Conservation (phyloP, 768 basidiomycete species). For the Guyanaporus albipodus region DNA sequence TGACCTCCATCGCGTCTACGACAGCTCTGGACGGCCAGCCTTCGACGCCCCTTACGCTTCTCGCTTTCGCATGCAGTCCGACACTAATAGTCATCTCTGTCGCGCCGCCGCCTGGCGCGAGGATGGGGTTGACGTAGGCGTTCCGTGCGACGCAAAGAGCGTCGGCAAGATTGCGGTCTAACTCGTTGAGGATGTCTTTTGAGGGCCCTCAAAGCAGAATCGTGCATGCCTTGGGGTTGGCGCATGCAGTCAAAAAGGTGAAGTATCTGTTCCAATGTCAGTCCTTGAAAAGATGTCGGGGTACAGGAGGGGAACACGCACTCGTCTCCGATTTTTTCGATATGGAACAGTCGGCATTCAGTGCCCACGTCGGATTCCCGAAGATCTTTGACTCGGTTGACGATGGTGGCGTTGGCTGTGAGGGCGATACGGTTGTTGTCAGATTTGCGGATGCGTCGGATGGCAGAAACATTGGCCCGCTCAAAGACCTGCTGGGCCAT, state of each 20-base stretch:
- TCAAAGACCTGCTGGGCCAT: constrained; percentile 89
- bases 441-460: constrained; percentile 94
- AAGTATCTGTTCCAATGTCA: constrained; percentile 72
- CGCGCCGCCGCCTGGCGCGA: constrained; percentile 96
- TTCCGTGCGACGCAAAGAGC: constrained; percentile 98
- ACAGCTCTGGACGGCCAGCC: constrained; percentile 91
- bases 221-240: constrained; percentile 91
- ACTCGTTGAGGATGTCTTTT: constrained; percentile 97
- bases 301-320: constrained; percentile 22
- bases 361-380: constrained; percentile 91
- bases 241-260: constrained; percentile 92
- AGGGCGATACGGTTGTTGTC: constrained; percentile 99
- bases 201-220: constrained; percentile 97
- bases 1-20: constrained; percentile 95
- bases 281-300: neutral
- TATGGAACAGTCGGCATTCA: constrained; percentile 88
- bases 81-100: constrained; percentile 98
- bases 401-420: constrained; percentile 92
- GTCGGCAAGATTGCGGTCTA: constrained; percentile 95
- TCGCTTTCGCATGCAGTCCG: constrained; percentile 74
- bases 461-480: constrained; percentile 84
- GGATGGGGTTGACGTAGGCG: constrained; percentile 89
- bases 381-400: constrained; percentile 93
- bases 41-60: constrained; percentile 81
- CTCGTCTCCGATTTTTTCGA: constrained; percentile 99